Evolutionary conservation across 768 basidiomycete species (phyloP).

Genomic region (Tylopilus felleus): DNA sequence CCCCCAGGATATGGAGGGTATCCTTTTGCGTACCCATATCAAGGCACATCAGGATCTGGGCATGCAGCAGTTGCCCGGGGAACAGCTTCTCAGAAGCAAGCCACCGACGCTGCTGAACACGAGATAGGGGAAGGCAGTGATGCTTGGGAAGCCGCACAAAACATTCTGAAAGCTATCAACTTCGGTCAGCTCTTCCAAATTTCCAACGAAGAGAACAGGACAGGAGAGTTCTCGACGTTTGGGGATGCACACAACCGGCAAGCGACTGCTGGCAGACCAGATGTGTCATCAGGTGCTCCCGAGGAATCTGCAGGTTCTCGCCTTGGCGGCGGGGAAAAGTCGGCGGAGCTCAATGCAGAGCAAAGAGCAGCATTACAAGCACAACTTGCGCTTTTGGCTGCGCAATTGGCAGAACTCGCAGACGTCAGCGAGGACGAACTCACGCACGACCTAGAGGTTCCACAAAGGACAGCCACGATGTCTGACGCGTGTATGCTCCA

Average conservation of each 20-base stretch:
- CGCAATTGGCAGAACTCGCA: conserved; percentile 67
- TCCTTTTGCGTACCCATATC: conserved; percentile 38
- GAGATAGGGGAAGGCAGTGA: conserved; percentile 47
- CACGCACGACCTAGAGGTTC: conserved; percentile 25
- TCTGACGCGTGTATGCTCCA: neutral
- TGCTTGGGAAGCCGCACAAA: conserved; percentile 76
- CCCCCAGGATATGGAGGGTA: conserved; percentile 36
- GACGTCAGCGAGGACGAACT: conserved; percentile 36
- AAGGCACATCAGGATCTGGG: conserved; percentile 17
- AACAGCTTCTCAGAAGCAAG: conserved; percentile 15
- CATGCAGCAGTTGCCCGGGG: neutral
- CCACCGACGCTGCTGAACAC: conserved; percentile 17
- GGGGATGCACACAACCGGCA: neutral
- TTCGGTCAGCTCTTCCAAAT: conserved; percentile 53
- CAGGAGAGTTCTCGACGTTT: conserved; percentile 11
- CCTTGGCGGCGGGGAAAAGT: conserved; percentile 5
- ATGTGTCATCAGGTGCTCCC: conserved; percentile 3
- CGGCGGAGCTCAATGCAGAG: conserved; percentile 35
- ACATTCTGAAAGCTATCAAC: conserved; percentile 74
- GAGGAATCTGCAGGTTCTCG: conserved; percentile 6
- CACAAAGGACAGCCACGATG: neutral
- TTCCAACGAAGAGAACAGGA: conserved; percentile 27
- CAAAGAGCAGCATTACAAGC: conserved; percentile 69
- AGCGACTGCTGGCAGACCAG: neutral
- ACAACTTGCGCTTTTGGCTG: conserved; percentile 67